These are phyloP conservation scores for Anthostomella pinea DNA, from an alignment of 2,329 filamentous ascomycete genomes.

Conservation along the genomic window DNA sequence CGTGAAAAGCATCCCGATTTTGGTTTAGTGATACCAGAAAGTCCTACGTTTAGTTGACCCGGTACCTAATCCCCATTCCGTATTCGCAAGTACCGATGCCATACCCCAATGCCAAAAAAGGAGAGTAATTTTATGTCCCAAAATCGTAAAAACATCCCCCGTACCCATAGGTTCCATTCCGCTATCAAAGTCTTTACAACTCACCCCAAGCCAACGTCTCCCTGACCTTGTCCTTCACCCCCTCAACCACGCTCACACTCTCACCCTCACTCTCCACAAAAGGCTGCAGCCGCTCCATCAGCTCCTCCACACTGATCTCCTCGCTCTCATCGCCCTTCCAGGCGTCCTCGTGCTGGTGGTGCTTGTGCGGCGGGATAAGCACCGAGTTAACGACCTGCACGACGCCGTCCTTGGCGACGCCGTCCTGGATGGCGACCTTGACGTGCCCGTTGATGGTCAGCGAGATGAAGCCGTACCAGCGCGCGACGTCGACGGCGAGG, in stretches of 20 bases:
- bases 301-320: slow-evolving; percentile 27
- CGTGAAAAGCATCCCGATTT: no score
- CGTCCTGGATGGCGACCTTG: slow-evolving; percentile 65
- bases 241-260: slow-evolving; percentile 1
- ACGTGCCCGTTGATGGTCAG: slow-evolving; percentile 75
- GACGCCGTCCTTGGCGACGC: slow-evolving; percentile 73
- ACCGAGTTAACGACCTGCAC: slow-evolving; percentile 74
- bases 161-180: no score
- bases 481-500: slow-evolving; percentile 68
- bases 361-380: slow-evolving; percentile 69
- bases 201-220: slow-evolving; percentile 16
- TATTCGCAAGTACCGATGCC: no score
- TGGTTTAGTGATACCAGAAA: no score
- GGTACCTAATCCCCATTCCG: no score
- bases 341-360: slow-evolving; percentile 33
- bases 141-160: no score
- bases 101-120: no score
- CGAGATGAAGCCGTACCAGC: slow-evolving; percentile 63
- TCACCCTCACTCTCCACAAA: slow-evolving; percentile 36
- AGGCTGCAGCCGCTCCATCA: slow-evolving; percentile 27
- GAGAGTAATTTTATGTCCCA: no score
- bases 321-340: slow-evolving; percentile 58
- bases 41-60: no score
- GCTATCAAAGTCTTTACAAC: no score
- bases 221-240: background rate